These are phyloP conservation scores for Aurifilum marmelostoma DNA, from an alignment of 2,329 filamentous ascomycete species.

Conservation along the genomic window DNA sequence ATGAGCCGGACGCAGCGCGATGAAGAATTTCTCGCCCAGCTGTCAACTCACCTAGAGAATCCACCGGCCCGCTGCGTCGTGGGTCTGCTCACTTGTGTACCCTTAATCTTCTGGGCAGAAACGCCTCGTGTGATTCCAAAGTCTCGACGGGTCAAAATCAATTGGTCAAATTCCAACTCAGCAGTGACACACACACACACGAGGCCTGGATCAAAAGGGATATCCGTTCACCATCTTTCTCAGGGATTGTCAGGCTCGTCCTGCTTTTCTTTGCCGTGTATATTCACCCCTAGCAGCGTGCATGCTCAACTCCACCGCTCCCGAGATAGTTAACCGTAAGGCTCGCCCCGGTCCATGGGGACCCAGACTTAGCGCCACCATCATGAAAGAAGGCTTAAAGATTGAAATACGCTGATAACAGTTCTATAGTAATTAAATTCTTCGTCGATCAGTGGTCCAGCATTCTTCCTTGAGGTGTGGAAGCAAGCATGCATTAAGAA, in stretches of 20 bases:
- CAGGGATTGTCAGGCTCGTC: background rate
- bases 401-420: too few relatives aligned
- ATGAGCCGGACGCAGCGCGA: background rate
- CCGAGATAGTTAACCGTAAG: background rate
- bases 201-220: background rate
- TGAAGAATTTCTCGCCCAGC: background rate
- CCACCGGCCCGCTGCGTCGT: conserved; percentile 1
- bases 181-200: background rate
- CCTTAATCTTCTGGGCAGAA: too few relatives aligned
- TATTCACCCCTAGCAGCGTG: background rate
- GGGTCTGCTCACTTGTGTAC: background rate
- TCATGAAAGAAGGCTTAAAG: background rate
- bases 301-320: background rate
- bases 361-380: background rate
- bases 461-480: too few relatives aligned
- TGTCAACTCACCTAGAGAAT: background rate
- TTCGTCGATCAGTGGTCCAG: too few relatives aligned
- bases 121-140: background rate
- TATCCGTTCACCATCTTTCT: background rate
- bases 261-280: too few relatives aligned
- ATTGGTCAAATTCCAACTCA: background rate
- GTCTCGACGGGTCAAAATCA: background rate
- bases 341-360: background rate
- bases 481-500: too few relatives aligned
- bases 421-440: too few relatives aligned